Evolutionary conservation across 768 basidiomycete species (phyloP).

Genomic region (Serpula lacrymans): DNA sequence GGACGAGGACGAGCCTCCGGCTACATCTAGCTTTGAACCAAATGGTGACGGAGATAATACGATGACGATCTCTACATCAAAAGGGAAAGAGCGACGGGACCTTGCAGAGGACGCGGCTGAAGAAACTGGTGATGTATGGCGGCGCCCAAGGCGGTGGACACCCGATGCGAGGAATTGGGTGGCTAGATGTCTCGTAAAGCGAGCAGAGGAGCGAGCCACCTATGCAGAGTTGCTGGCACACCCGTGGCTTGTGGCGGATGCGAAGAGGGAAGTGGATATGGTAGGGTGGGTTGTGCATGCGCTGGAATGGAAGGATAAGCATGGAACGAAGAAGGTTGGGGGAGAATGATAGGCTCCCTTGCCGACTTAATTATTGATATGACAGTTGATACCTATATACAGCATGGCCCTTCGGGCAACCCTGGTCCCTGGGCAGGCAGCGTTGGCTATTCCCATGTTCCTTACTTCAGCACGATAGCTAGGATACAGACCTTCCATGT

Average conservation of each 20-base stretch:
- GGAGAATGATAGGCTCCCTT: no score
- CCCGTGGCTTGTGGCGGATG: slow-evolving; percentile 70
- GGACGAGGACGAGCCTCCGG: slow-evolving; percentile 31
- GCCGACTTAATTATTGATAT: no score
- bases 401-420: no score
- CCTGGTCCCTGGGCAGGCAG: no score
- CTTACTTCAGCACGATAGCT: no score
- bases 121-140: no score
- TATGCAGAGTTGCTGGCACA: slow-evolving; percentile 85
- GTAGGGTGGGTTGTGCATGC: slow-evolving; percentile 71
- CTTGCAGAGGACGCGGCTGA: no score
- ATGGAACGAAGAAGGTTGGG: no score
- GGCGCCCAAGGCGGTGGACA: slow-evolving; percentile 19
- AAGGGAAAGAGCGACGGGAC: no score
- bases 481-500: no score
- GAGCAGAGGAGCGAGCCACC: slow-evolving; percentile 72
- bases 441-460: no score
- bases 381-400: no score
- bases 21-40: slow-evolving; percentile 49
- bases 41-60: slow-evolving; percentile 3
- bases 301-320: slow-evolving; percentile 34
- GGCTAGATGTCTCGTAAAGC: slow-evolving; percentile 73
- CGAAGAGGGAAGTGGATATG: slow-evolving; percentile 73
- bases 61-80: background rate
- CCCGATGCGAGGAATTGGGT: slow-evolving; percentile 78